A percentile compares a stretch with the other conserved stretches of the same genome.
Conservation (phyloP, 345 rosid species). For the Syzygium aromaticum region DNA sequence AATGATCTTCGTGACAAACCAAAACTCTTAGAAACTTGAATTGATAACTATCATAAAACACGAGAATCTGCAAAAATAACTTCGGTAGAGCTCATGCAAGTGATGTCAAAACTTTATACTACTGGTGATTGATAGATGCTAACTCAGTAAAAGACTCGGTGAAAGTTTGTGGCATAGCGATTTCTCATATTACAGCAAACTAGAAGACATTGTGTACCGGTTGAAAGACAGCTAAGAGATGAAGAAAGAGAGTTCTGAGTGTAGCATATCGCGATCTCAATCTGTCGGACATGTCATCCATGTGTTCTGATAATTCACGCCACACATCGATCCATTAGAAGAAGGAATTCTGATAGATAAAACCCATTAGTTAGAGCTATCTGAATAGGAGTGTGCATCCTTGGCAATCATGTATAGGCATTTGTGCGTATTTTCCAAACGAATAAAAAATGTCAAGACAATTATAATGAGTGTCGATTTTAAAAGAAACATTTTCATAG, state of each 20-base stretch:
- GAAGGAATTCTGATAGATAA: not conserved
- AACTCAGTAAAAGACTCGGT: not conserved
- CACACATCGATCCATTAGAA: not conserved
- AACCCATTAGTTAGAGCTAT: not conserved
- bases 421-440: not conserved
- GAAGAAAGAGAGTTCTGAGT: not conserved
- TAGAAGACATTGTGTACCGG: not conserved
- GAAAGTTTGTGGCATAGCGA: not conserved
- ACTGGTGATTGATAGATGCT: not conserved
- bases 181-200: not conserved
- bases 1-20: slow-evolving; percentile 37
- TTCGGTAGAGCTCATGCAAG: not conserved
- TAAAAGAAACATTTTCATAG: not conserved
- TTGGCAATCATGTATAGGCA: not conserved
- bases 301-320: not conserved
- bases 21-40: not conserved
- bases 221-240: not conserved
- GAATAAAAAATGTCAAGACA: not conserved
- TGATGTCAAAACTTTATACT: not conserved
- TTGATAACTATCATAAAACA: not conserved
- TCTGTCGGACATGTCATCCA: not conserved
- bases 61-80: not conserved
- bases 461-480: not conserved
- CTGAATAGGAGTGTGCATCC: not conserved
- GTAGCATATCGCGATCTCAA: not conserved